Evolutionary conservation across 192 early-diverging fungal genomes (phyloP), one percentile per base, ranked within the genome.

Genomic region (Backusella australiensis): DNA sequence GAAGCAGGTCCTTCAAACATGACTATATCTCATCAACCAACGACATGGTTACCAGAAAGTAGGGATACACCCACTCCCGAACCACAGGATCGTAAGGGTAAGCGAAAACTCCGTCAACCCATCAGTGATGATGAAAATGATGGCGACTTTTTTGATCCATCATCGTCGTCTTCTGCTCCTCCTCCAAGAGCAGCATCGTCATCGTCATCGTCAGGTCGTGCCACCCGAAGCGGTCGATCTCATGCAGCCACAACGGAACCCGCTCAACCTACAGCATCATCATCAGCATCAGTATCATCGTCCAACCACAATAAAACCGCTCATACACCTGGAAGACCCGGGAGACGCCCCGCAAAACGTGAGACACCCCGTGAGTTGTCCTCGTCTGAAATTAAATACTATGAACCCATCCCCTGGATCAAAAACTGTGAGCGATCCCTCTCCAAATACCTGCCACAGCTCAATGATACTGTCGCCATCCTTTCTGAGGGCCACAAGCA

Each of bases 371-470:
- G 73, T 42, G 49, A 74, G 26, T 35, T 79, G 67, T 65, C 66
- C 6, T 34, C 29, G 8, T 52, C 52, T 4, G 72, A 79, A 63
- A 74, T 79, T 35, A 70, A 79, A 46, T 52, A 11, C 17, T 80
- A 81, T 46, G 71, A 71, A 41, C 85, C 89, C 4, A 86, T 84
- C 0, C 83, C 85, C 35, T 91, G 90, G 90, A 79, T 91, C 42
- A 77, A 76, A 59, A 83, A 77, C 7, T 84, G 78, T 6, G 19
- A 68, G 17, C 85, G 81, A 17, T 77, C 78, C 38, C 71, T 86
- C 1, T 82, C 86, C 4, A 91, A 91, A 26, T 92, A 90, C 67
- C 77, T 85, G 14, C 91, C 91, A 21, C 91, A 92, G 66, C 42
- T 92, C 1, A 89, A 87, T 29, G 91, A 91, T 39, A 72, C 78